These are phyloP conservation scores for Russula sp. DNA, from an alignment of 768 basidiomycete genomes.

Conservation along the genomic window DNA sequence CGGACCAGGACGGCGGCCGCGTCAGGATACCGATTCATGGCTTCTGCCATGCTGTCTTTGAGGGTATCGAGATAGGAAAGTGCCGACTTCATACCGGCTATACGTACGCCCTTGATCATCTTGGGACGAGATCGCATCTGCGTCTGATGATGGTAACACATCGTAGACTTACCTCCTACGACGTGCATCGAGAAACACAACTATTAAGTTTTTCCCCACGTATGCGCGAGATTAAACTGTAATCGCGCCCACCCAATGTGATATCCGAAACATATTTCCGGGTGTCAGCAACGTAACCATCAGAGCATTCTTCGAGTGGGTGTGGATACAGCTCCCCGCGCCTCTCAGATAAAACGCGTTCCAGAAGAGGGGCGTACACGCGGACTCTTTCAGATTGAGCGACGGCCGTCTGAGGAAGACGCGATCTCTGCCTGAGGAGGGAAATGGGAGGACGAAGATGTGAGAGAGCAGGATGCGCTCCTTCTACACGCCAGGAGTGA, in stretches of 20 bases:
- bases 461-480: constrained; percentile 78
- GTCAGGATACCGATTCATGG: constrained; percentile 74
- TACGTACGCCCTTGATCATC: constrained; percentile 90
- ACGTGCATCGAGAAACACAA: neutral
- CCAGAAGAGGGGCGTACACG: constrained; percentile 90
- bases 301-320: constrained; percentile 85
- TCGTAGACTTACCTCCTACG: constrained; percentile 3
- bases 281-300: constrained; percentile 80
- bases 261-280: constrained; percentile 66
- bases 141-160: neutral
- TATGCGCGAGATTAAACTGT: neutral
- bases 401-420: constrained; percentile 73
- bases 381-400: constrained; percentile 70
- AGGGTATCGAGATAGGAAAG: constrained; percentile 83
- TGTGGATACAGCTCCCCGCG: constrained; percentile 86
- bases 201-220: neutral
- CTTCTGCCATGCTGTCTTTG: constrained; percentile 81
- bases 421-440: constrained; percentile 62
- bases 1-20: constrained; percentile 74
- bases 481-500: constrained; percentile 88
- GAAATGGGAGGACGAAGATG: constrained; percentile 83
- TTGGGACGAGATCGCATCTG: constrained; percentile 28
- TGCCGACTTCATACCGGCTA: constrained; percentile 68
- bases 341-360: constrained; percentile 76
- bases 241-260: constrained; percentile 57